Conservation (phyloP, 1,284 basidiomycete species). For the Bondarzewia mesenterica region DNA sequence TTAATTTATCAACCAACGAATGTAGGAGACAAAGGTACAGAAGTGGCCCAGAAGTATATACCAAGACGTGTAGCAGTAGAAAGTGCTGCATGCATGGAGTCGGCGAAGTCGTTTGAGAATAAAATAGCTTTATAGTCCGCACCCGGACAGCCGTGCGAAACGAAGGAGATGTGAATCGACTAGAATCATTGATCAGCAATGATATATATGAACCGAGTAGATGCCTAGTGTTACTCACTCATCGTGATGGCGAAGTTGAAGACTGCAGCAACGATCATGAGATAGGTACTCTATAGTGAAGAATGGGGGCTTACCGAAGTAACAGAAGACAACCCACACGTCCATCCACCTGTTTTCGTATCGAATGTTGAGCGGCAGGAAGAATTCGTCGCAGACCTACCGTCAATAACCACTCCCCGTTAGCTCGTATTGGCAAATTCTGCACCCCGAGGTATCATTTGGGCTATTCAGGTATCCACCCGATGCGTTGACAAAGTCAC, state of each 20-base stretch:
- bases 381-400: conserved; percentile 65
- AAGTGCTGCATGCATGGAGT: no score
- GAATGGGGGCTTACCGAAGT: conserved; percentile 32
- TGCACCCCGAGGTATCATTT: conserved; percentile 49
- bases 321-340: conserved; percentile 62
- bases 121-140: not conserved
- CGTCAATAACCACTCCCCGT: not conserved
- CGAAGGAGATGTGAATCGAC: conserved; percentile 63
- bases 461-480: conserved; percentile 80
- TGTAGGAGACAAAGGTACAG: no score
- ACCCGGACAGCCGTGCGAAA: conserved; percentile 52
- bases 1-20: no score
- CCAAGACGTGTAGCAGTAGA: no score
- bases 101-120: no score
- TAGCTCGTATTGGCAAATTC: conserved; percentile 64
- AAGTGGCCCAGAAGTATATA: no score
- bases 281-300: not conserved
- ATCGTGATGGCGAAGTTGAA: conserved; percentile 74
- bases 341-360: conserved; percentile 69
- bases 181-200: conserved; percentile 33
- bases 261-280: conserved; percentile 24
- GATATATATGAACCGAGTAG: not conserved
- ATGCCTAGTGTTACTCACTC: conserved; percentile 27
- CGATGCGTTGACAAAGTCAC: conserved; percentile 50
- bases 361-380: conserved; percentile 59